Base-by-base conservation (phyloP, 2,329 filamentous ascomycete species). In the Pseudocercospora pini-densiflorae region DNA sequence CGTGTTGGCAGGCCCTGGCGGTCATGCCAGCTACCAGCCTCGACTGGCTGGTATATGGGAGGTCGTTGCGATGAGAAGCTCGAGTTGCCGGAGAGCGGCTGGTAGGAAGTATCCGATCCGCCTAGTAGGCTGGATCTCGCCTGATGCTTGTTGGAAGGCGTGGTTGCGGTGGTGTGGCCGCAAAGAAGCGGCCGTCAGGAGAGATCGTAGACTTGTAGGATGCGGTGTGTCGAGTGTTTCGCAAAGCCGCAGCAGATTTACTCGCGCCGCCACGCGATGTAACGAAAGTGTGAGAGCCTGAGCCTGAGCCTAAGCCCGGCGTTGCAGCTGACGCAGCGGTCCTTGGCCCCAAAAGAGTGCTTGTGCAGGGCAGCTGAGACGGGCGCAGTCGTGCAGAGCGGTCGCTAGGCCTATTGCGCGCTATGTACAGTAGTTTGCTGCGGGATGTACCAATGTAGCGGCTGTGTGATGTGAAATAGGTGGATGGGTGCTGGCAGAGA, bases 81-180 rank as follows among this genome's bases (percentile, higher is more conserved):
- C 33, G 65, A 71, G 64, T 68, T 67, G 68, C 82, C 81, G 74
- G 86, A 82, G 58, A 85, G 81, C 60, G 81, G 82, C 73, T 85
- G 83, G 69, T 78, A 79, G 47, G 72, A 62, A 27, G 70, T 68
- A 51, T 76, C 70, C 51, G 68, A 66, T 72, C 84, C 84, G 80
- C 86, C 86, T 72, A 89, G 81, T 75, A 89, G 85, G 81, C 86
- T 88, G 76, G 84, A 78, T 75, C 85, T 83, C 63, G 84, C 82
- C 76, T 84, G 82, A 81, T 87, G 84, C 73, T 82, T 82, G 80
- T 86, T 87, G 81, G 75, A 71, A 72, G 75, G 75, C 70, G 72
- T 76, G 73, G 64, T 73, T 73, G 74, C 72, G 47, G 68, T 67
- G 64, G 14, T 49, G 62, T 63, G 68, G 72, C 70, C 72, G 73